Percentiles rank a stretch among this genome's conserved stretches.
Conservation (phyloP, 2,329 filamentous ascomycete genomes). For the Neoarthrinium moseri region DNA sequence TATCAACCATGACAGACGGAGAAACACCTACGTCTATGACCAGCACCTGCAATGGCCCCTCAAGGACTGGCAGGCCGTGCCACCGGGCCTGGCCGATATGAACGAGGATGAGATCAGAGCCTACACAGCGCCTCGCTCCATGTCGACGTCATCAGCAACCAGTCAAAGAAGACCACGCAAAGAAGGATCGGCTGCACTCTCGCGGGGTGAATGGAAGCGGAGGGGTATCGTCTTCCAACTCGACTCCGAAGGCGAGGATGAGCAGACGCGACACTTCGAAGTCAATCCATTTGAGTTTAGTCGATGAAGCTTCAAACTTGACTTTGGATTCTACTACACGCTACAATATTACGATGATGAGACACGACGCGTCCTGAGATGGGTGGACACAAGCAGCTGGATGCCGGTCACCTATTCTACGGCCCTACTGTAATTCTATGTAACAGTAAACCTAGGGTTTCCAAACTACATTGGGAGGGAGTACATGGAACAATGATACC, state of each 20-base stretch:
- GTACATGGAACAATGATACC: conserved; percentile 5
- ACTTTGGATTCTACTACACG: neutral
- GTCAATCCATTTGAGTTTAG: conserved; percentile 18
- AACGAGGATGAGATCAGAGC: conserved; percentile 13
- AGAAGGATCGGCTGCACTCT: conserved; percentile 23
- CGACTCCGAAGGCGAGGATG: conserved; percentile 18
- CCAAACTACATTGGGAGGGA: neutral
- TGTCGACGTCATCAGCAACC: conserved; percentile 13
- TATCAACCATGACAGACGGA: conserved; percentile 18
- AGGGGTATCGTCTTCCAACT: conserved; percentile 31
- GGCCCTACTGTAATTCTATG: too few species aligned
- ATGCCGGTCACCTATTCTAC: too few species aligned
- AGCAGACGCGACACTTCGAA: conserved; percentile 28
- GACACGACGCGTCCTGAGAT: too few species aligned
- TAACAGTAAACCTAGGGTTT: neutral
- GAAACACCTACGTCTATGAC: conserved; percentile 27
- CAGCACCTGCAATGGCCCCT: conserved; percentile 29
- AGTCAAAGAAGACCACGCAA: conserved; percentile 19
- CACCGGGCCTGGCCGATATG: conserved; percentile 20
- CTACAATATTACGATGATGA: neutral
- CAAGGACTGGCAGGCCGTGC: conserved; percentile 31
- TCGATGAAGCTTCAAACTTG: neutral
- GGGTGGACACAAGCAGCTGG: too few species aligned
- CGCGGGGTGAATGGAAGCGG: conserved; percentile 31
- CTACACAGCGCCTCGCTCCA: conserved; percentile 12